Percentiles rank a stretch among this genome's conserved stretches.
Evolutionary conservation across 768 basidiomycete species (phyloP).

Genomic region (Pisolithus marmoratus): DNA sequence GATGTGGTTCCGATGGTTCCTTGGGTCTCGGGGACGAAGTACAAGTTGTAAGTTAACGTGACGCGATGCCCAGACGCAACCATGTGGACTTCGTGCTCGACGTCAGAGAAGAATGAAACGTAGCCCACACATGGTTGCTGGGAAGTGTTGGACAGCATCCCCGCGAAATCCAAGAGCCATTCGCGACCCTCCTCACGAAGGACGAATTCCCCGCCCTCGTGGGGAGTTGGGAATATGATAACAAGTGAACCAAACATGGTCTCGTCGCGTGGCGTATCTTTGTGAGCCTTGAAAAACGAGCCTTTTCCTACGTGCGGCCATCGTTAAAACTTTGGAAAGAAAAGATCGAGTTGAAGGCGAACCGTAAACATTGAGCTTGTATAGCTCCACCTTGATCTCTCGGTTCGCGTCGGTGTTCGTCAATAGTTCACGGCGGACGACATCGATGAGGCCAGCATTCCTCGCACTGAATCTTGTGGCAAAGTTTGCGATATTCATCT

Average conservation of each 20-base stretch:
- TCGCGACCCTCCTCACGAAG: no score
- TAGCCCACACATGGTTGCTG: slow-evolving; percentile 25
- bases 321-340: not conserved
- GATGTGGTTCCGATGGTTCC: not conserved
- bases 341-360: not conserved
- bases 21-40: slow-evolving; percentile 7
- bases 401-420: slow-evolving; percentile 11
- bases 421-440: slow-evolving; percentile 17
- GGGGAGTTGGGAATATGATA: slow-evolving; percentile 41
- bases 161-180: slow-evolving; percentile 28
- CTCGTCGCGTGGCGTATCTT: slow-evolving; percentile 40
- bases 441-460: slow-evolving; percentile 22
- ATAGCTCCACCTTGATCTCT: slow-evolving; percentile 29
- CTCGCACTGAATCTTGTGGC: slow-evolving; percentile 26
- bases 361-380: slow-evolving; percentile 47
- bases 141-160: slow-evolving; percentile 9
- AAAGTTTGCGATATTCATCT: slow-evolving; percentile 36
- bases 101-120: slow-evolving; percentile 38
- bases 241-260: slow-evolving; percentile 50
- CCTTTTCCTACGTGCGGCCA: slow-evolving; percentile 26
- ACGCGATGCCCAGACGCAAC: slow-evolving; percentile 38
- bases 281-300: slow-evolving; percentile 46
- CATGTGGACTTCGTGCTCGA: slow-evolving; percentile 38
- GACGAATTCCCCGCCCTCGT: slow-evolving; percentile 32
- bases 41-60: slow-evolving; percentile 38